Conservation (phyloP, 2,329 filamentous ascomycete genomes). For the Fusarium longipes region DNA sequence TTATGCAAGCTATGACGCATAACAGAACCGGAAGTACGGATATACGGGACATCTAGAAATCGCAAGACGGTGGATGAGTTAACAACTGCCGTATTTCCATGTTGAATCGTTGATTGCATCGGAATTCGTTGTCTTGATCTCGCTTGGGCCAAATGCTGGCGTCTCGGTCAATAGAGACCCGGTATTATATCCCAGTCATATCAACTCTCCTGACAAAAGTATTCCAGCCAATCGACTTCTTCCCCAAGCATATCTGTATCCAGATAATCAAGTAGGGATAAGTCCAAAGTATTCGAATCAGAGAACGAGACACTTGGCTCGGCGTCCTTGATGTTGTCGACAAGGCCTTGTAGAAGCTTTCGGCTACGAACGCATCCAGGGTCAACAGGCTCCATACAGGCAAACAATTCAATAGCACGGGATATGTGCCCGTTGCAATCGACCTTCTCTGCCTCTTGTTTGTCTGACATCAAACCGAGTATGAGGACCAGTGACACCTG, state of each 20-base stretch:
- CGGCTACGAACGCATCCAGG: constrained; percentile 6
- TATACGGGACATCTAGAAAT: background rate
- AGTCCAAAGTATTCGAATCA: background rate
- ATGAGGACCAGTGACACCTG: constrained; percentile 6
- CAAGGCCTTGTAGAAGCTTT: background rate
- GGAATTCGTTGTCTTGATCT: too few relatives aligned
- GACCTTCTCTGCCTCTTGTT: background rate
- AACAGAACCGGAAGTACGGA: background rate
- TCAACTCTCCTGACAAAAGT: background rate
- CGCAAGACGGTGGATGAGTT: background rate
- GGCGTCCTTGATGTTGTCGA: background rate
- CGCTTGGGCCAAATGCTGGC: too few relatives aligned
- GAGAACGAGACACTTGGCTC: background rate
- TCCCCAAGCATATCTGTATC: constrained; percentile 3
- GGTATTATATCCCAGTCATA: too few relatives aligned
- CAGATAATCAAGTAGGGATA: background rate
- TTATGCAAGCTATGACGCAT: background rate
- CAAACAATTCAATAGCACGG: background rate
- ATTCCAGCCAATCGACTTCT: constrained; percentile 1
- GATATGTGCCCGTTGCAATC: background rate
- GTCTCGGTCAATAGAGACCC: too few relatives aligned
- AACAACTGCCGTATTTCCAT: background rate
- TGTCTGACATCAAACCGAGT: background rate
- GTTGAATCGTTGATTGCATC: too few relatives aligned
- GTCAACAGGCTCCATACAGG: background rate